Percentiles rank a stretch among this genome's conserved stretches.
phyloP scores from a whole-genome alignment of 2,329 filamentous ascomycete genomes.

The Venturiaceae sp. region DNA sequence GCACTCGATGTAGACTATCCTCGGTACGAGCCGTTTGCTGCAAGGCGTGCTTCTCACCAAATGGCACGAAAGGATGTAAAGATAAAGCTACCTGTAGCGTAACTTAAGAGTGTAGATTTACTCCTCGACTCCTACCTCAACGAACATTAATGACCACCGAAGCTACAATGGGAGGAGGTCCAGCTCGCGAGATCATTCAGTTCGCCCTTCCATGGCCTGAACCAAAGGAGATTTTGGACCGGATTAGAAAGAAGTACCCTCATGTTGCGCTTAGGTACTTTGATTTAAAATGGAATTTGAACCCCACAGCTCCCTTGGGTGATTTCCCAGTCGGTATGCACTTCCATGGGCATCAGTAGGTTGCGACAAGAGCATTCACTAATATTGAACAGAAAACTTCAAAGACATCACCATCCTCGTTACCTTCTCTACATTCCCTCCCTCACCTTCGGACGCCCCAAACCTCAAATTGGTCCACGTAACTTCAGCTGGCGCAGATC shows the following conservation, averaged over 20 bases:
- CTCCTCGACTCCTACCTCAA: not conserved
- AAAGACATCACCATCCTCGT: slow-evolving; percentile 35
- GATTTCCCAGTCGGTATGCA: not conserved
- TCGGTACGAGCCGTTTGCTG: not conserved
- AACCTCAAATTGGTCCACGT: slow-evolving; percentile 44
- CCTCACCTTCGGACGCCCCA: slow-evolving; percentile 23
- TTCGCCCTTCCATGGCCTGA: slow-evolving; percentile 30
- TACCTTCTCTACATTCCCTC: slow-evolving; percentile 38
- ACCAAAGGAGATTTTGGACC: slow-evolving; percentile 21
- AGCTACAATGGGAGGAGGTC: slow-evolving; percentile 35
- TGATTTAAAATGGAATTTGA: slow-evolving; percentile 7
- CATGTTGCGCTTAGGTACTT: slow-evolving; percentile 35
- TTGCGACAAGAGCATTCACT: not conserved
- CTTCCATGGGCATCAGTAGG: not conserved
- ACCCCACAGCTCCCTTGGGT: not conserved
- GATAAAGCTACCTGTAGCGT: not conserved
- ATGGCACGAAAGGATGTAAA: not conserved
- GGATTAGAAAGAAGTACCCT: slow-evolving; percentile 32
- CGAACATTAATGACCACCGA: not conserved
- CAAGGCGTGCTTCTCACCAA: not conserved
- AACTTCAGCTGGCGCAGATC: slow-evolving; percentile 48
- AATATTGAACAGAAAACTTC: slow-evolving; percentile 23
- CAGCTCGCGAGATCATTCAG: slow-evolving; percentile 30
- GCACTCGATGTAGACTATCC: too few species aligned
- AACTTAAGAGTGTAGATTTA: not conserved